Evolutionary conservation across 768 basidiomycete genomes (phyloP).

Genomic region (Cystofilobasidium ferigula): DNA sequence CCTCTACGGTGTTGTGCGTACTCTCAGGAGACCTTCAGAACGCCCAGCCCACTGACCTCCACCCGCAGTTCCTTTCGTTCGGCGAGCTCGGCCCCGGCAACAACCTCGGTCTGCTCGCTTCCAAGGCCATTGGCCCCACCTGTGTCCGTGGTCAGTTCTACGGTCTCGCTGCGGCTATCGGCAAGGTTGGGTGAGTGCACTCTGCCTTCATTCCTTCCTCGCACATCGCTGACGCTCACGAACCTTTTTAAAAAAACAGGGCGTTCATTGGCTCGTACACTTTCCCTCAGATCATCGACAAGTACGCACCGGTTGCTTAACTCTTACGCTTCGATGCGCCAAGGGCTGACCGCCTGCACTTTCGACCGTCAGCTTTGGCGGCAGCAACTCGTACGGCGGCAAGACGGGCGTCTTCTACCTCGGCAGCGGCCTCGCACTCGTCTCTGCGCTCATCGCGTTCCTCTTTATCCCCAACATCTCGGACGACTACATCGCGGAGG

Average conservation of each 20-base stretch:
- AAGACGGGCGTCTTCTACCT: conserved; percentile 28
- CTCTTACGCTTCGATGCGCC: conserved; percentile 28
- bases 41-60: conserved; percentile 58
- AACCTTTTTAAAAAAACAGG: too few species aligned
- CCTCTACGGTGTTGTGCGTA: conserved; percentile 81
- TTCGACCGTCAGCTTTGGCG: conserved; percentile 2
- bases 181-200: conserved; percentile 38
- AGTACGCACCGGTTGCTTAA: too few species aligned
- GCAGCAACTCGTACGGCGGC: conserved; percentile 15
- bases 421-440: conserved; percentile 52
- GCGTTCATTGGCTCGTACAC: too few species aligned
- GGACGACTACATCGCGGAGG: conserved; percentile 12
- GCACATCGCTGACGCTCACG: too few species aligned
- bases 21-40: conserved; percentile 62
- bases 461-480: conserved; percentile 60
- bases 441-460: conserved; percentile 63
- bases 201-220: too few species aligned
- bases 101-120: background rate
- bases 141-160: conserved; percentile 47
- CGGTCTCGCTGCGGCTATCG: conserved; percentile 71
- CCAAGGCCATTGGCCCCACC: conserved; percentile 38
- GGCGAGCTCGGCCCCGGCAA: conserved; percentile 76
- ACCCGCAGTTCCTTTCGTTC: conserved; percentile 86
- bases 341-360: background rate
- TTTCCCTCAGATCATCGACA: too few species aligned